Base-by-base conservation (phyloP, 2,329 filamentous ascomycete species). In the Exophiala alcalophila region DNA sequence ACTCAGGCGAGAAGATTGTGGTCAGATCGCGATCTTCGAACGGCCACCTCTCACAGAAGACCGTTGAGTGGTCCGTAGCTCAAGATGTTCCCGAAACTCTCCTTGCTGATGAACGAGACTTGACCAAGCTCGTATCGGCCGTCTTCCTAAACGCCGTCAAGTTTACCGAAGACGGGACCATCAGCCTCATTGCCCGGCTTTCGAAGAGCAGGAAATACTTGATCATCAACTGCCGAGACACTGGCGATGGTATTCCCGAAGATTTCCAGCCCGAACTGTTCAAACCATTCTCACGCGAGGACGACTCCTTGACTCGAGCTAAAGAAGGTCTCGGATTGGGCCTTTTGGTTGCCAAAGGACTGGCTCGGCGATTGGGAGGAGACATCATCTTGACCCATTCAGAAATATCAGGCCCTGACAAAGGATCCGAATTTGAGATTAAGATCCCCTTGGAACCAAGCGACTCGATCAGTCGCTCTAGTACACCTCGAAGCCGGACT, bases 321-420 rank as follows among this genome's bases (percentile, higher is more conserved):
- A 81, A 76, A 57, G 83, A 86, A 60, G 83, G 83, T 1, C 67
- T 86, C 3, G 83, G 83, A 0, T 66, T 86, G 5, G 82, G 83
- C 19, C 65, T 86, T 8, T 71, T 86, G 57, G 83, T 86, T n/a
- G 83, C 82, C 1, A 86, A 85, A 62, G 81, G 81, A 3, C 69
- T 85, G 31, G 79, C 82, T 4, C 72, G 82, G 40, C 83, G 81
- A 58, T 74, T 86, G 42, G 80, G 81, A 18, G 83, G 83, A 11
- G 82, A 86, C 61, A 65, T 86, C 14, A 73, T 76, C 37, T 79
- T 82, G 53, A 71, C 80, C 28, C 72, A 74, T 35, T 83, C 83
- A 4, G 75, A 78, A 21, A 81, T 80, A 0, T 67, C 72, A 6
- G 81, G 80, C 0, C 73, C 78, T 7, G 62, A 70, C 21, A 76